phyloP scores from a whole-genome alignment of 768 basidiomycete genomes.

The Ephemerocybe angulata region DNA sequence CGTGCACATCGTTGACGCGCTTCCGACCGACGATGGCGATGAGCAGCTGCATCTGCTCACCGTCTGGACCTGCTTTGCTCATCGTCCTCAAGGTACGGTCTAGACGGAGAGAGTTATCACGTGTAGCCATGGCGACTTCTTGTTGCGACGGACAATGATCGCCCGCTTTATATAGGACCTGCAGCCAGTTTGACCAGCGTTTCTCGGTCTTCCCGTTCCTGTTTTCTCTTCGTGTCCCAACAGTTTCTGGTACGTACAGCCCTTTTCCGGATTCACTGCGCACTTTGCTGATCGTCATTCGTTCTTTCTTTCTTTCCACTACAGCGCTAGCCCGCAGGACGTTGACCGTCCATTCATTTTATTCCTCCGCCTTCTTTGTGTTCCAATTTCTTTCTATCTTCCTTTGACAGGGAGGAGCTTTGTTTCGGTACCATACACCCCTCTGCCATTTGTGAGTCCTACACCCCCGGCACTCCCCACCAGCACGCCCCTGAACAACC shows the following conservation, averaged over 20 bases:
- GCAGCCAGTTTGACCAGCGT: not conserved
- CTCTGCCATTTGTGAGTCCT: constrained; percentile 8
- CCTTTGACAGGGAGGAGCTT: constrained; percentile 5
- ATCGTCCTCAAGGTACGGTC: no score
- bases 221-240: not conserved
- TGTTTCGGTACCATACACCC: not conserved
- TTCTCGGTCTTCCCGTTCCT: not conserved
- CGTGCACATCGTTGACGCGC: not conserved
- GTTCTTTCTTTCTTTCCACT: constrained; percentile 26
- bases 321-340: constrained; percentile 53
- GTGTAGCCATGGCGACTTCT: constrained; percentile 11
- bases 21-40: not conserved
- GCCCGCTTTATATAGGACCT: not conserved
- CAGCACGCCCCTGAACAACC: constrained; percentile 7
- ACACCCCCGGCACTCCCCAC: constrained; percentile 4
- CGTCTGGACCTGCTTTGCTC: no score
- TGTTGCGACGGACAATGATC: constrained; percentile 4
- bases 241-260: constrained; percentile 1
- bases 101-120: constrained; percentile 1
- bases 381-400: not conserved
- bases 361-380: constrained; percentile 18
- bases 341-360: constrained; percentile 64
- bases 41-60: not conserved
- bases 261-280: constrained; percentile 9
- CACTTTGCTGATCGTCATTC: constrained; percentile 5